Base-by-base conservation (phyloP, 176 grass and related monocot genomes). In the Musa schizocarpa region DNA sequence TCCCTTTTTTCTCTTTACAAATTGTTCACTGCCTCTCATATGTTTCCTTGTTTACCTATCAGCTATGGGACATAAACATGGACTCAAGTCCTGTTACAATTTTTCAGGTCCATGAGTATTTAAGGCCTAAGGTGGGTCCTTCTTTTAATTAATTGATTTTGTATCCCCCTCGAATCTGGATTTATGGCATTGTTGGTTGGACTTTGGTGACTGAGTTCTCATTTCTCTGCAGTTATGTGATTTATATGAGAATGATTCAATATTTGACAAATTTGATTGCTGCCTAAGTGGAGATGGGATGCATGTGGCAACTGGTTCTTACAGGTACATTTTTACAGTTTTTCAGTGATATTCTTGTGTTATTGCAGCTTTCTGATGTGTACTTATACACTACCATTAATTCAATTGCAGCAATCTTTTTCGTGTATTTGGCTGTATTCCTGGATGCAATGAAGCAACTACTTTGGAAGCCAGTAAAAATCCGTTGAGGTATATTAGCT, bases 221-320 rank as follows among this genome's bases (percentile, higher is more conserved):
- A 63, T 83, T 72, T 21, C 21, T 77, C 3, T 82, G 58, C 82
- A 96, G 92, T 59, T 96, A 75, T 96, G 92, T 69, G 92, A 96
- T 87, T 89, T 96, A 81, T 96, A 96, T 85, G 92, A 96, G 82
- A 96, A 89, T 85, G 92, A 96, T 54, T 96, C 89, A 51, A 96
- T 96, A 79, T 96, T 96, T 1, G 92, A 96, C 82, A 96, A 96
- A 81, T 96, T 96, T 74, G 89, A 96, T 69, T 96, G 92, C 59
- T 96, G 87, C 84, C 81, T 91, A 92, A 92, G 92, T 61, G 92
- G 89, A 58, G 92, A 96, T 83, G 92, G 92, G 58, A 80, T 81
- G 72, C 83, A 69, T 72, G 89, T 92, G 58, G 92, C 89, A 75
- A 96, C 89, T 82, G 92, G 92, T 82, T 92, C 92, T 81, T 96